Conservation (phyloP, 1,284 basidiomycete genomes). For the Anthracocystis panici-leucophaei region DNA sequence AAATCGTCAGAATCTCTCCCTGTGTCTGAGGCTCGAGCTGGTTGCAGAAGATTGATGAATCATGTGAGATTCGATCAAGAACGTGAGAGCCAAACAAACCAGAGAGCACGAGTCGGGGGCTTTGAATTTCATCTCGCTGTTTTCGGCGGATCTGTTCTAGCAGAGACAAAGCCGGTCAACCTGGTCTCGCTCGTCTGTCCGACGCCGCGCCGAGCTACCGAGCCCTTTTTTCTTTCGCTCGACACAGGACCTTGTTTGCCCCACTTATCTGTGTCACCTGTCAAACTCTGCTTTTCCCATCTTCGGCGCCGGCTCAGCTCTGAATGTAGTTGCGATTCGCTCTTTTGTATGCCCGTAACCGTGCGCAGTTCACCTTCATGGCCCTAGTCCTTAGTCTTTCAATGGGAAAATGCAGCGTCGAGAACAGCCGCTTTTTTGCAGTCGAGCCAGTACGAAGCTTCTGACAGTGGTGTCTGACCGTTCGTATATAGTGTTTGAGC, state of each 20-base stretch:
- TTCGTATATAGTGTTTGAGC: constrained; percentile 34
- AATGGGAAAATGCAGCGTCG: neutral
- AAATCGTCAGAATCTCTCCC: too few relatives aligned
- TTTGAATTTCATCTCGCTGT: constrained; percentile 1
- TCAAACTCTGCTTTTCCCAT: constrained; percentile 16
- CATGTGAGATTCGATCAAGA: neutral
- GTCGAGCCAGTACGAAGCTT: neutral
- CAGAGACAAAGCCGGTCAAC: constrained; percentile 1
- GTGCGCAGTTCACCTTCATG: neutral
- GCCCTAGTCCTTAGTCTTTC: neutral
- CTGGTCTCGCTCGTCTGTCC: constrained; percentile 16
- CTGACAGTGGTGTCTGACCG: neutral
- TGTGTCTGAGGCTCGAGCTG: too few relatives aligned
- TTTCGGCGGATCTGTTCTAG: constrained; percentile 13
- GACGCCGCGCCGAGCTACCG: constrained; percentile 8
- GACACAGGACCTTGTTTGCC: constrained; percentile 1
- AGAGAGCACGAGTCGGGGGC: neutral
- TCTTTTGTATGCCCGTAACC: neutral
- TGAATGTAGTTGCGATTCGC: neutral
- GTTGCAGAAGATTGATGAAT: too few relatives aligned
- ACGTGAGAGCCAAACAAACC: neutral
- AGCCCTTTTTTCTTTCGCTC: neutral
- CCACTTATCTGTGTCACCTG: neutral
- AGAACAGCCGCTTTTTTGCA: neutral
- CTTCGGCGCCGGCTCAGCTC: neutral